A percentile compares a stretch with the other conserved stretches of the same genome.
Conservation (phyloP, 169 alveolate species). For the Cryptosporidium viatorum region DNA sequence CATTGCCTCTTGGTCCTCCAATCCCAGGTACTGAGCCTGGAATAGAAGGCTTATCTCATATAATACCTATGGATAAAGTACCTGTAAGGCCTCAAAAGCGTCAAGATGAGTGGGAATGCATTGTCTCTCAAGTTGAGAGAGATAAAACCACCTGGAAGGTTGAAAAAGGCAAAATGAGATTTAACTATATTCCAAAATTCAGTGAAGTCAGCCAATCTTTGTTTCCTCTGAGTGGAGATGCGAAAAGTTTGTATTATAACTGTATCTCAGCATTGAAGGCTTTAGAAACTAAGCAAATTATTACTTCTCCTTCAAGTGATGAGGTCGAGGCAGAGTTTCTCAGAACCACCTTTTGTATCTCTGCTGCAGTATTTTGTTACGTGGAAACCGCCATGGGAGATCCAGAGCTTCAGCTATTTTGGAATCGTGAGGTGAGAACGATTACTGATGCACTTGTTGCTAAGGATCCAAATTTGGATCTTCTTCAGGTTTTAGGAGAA, state of each 20-base stretch:
- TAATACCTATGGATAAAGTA: not conserved
- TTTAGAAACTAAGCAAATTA: constrained; percentile 25
- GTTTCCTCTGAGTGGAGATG: constrained; percentile 63
- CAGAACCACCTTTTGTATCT: constrained; percentile 60
- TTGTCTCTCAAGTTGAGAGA: constrained; percentile 57
- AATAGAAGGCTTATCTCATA: constrained; percentile 39
- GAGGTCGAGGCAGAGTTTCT: constrained; percentile 66
- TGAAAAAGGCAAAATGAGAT: constrained; percentile 63
- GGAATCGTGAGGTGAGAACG: constrained; percentile 60
- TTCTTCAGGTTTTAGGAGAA: constrained; percentile 41
- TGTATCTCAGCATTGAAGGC: constrained; percentile 34
- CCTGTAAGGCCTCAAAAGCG: constrained; percentile 59
- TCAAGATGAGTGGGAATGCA: constrained; percentile 73
- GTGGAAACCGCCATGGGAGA: constrained; percentile 60
- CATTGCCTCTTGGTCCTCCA: constrained; percentile 47
- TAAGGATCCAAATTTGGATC: constrained; percentile 60
- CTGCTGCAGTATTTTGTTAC: constrained; percentile 67
- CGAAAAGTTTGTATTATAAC: constrained; percentile 47
- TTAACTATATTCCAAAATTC: constrained; percentile 53
- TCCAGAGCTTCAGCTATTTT: constrained; percentile 57
- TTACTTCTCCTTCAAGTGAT: constrained; percentile 54
- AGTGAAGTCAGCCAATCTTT: constrained; percentile 20
- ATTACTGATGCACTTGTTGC: constrained; percentile 43
- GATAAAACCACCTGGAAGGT: constrained; percentile 45
- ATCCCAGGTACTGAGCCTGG: constrained; percentile 72